Conservation (phyloP, 352 stramenopile species). For the Hyaloperonospora brassicae region DNA sequence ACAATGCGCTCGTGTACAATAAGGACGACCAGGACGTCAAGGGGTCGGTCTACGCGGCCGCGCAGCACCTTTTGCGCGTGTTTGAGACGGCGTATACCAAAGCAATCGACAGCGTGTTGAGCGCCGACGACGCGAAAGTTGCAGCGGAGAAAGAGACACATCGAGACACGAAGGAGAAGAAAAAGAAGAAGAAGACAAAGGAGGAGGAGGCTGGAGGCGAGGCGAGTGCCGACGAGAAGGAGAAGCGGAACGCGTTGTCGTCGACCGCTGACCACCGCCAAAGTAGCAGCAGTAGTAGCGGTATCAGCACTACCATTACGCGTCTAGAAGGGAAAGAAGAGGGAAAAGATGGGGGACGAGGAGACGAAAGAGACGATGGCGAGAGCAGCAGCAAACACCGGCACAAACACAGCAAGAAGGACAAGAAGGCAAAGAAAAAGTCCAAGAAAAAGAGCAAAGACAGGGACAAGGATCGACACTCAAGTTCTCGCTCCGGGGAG, state of each 20-base stretch:
- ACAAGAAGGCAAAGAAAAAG: conserved; percentile 68
- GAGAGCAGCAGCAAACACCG: conserved; percentile 24
- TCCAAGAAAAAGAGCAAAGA: conserved; percentile 71
- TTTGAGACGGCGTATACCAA: conserved; percentile 82
- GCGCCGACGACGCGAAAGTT: conserved; percentile 24
- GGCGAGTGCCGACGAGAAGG: no score
- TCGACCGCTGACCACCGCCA: no score
- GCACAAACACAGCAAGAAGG: conserved; percentile 46
- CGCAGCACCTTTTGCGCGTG: conserved; percentile 67
- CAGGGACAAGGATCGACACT: conserved; percentile 32
- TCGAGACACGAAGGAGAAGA: conserved; percentile 26
- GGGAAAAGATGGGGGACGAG: conserved; percentile 1
- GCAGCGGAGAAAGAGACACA: conserved; percentile 22
- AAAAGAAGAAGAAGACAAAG: conserved; percentile 23
- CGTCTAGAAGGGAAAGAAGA: conserved; percentile 11
- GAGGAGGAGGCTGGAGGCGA: conserved; percentile 4
- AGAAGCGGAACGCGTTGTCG: no score
- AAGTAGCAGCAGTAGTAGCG: no score
- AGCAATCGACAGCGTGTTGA: conserved; percentile 53
- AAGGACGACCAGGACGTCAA: conserved; percentile 70
- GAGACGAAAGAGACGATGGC: not conserved
- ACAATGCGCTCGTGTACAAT: conserved; percentile 75
- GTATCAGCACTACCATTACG: no score
- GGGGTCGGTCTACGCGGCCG: conserved; percentile 69
- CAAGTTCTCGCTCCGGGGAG: conserved; percentile 24